Conservation (phyloP, 2,329 filamentous ascomycete genomes). For the Elsinoe fawcettii region DNA sequence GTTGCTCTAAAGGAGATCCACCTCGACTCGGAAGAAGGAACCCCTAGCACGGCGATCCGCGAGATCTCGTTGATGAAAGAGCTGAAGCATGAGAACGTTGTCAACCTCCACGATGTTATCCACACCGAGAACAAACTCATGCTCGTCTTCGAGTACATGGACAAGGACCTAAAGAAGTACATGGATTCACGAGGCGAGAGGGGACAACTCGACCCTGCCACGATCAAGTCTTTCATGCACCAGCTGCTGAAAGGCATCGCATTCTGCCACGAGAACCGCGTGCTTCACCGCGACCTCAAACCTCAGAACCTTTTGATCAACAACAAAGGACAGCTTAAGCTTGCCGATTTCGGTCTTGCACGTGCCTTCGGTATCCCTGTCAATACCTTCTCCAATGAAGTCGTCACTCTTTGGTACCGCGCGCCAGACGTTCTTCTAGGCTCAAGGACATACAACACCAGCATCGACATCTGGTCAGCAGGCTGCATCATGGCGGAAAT, state of each 20-base stretch:
- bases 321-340: conserved; percentile 78
- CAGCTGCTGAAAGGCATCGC: conserved; percentile 92
- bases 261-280: conserved; percentile 95
- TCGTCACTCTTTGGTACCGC: conserved; percentile 95
- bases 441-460: conserved; percentile 96
- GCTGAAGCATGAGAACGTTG: conserved; percentile 97
- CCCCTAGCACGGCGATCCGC: conserved; percentile 91
- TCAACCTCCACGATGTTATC: conserved; percentile 95
- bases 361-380: conserved; percentile 94
- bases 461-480: conserved; percentile 98
- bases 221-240: conserved; percentile 99
- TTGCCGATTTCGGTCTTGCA: conserved; percentile 90
- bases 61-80: conserved; percentile 99
- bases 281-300: conserved; percentile 91
- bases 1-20: conserved; percentile 98
- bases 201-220: conserved; percentile 76
- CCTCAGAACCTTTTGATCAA: conserved; percentile 96
- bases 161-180: conserved; percentile 95
- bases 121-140: conserved; percentile 99
- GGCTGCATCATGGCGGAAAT: conserved; percentile 99
- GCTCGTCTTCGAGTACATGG: conserved; percentile 99
- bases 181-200: conserved; percentile 92
- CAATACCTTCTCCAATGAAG: conserved; percentile 97
- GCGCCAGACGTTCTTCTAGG: conserved; percentile 92
- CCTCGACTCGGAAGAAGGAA: conserved; percentile 96